Conservation (phyloP, 2,329 filamentous ascomycete species). For the Epichloe aotearoae region DNA sequence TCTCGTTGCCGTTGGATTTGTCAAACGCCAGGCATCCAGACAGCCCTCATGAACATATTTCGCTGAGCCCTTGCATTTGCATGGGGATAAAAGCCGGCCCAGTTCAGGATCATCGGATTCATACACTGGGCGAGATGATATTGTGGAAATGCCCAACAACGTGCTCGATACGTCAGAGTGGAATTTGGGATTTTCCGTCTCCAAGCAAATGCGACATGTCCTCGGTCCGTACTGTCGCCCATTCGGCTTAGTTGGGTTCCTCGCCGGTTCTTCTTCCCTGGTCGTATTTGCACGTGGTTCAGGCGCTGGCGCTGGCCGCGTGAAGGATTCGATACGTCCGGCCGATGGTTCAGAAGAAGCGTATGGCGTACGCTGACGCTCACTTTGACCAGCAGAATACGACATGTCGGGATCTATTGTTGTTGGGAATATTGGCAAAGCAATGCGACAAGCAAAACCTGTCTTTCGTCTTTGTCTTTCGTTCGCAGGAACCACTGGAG, state of each 20-base stretch:
- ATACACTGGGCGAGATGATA: conserved; percentile 38
- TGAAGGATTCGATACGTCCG: background rate
- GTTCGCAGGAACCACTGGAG: background rate
- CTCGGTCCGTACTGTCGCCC: conserved; percentile 49
- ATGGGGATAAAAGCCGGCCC: conserved; percentile 74
- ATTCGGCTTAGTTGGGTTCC: conserved; percentile 7
- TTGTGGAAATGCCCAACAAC: conserved; percentile 20
- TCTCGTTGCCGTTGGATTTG: conserved; percentile 49
- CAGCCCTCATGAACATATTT: conserved; percentile 93
- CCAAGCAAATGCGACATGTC: conserved; percentile 82
- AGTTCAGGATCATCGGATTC: conserved; percentile 59
- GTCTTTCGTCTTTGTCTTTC: background rate
- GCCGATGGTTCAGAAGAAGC: background rate
- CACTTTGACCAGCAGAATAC: conserved; percentile 9
- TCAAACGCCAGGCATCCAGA: conserved; percentile 66
- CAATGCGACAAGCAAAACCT: background rate
- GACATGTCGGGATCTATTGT: conserved; percentile 15
- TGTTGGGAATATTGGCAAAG: background rate
- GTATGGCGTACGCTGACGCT: conserved; percentile 4
- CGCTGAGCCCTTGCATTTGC: conserved; percentile 84
- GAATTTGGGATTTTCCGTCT: conserved; percentile 42
- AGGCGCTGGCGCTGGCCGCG: background rate
- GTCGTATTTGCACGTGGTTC: background rate
- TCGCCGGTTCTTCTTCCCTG: conserved; percentile 3
- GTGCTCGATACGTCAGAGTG: conserved; percentile 19